phyloP scores from a whole-genome alignment of 1,139 yeast species.

The Yamadazyma triangularis region DNA sequence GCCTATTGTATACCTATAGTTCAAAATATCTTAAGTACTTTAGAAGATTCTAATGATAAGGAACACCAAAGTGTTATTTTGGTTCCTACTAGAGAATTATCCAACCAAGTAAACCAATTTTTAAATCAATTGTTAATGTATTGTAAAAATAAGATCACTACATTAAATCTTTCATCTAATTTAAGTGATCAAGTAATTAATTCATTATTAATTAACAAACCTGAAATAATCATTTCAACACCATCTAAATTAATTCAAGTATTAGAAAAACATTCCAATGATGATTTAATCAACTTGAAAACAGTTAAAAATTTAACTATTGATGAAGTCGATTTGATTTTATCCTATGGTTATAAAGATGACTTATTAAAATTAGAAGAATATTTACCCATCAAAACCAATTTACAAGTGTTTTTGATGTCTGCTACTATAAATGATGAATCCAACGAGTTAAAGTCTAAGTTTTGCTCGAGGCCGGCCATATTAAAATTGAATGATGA shows the following conservation, averaged over 20 bases:
- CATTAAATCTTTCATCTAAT: slow-evolving; percentile 72
- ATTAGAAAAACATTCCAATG: slow-evolving; percentile 44
- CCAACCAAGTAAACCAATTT: slow-evolving; percentile 76
- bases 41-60: slow-evolving; percentile 12
- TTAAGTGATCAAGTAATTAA: slow-evolving; percentile 69
- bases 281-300: slow-evolving; percentile 36
- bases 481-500: slow-evolving; percentile 74
- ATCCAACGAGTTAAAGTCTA: slow-evolving; percentile 65
- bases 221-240: slow-evolving; percentile 82
- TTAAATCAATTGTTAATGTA: slow-evolving; percentile 63
- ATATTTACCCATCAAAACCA: slow-evolving; percentile 64
- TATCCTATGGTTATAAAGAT: slow-evolving; percentile 87
- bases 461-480: slow-evolving; percentile 85
- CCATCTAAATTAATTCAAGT: slow-evolving; percentile 72
- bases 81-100: slow-evolving; percentile 83
- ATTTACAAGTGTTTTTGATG: slow-evolving; percentile 88
- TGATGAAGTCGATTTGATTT: slow-evolving; percentile 92
- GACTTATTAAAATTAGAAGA: slow-evolving; percentile 67
- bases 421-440: slow-evolving; percentile 94
- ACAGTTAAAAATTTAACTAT: slow-evolving; percentile 70
- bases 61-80: slow-evolving; percentile 54
- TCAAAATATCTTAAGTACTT: slow-evolving; percentile 52
- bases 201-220: slow-evolving; percentile 66
- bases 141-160: slow-evolving; percentile 63
- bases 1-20: slow-evolving; percentile 79